Evolutionary conservation across 1,139 yeast genomes (phyloP), one percentile per base, ranked within the genome.

Genomic region (Wickerhamomyces sp.): DNA sequence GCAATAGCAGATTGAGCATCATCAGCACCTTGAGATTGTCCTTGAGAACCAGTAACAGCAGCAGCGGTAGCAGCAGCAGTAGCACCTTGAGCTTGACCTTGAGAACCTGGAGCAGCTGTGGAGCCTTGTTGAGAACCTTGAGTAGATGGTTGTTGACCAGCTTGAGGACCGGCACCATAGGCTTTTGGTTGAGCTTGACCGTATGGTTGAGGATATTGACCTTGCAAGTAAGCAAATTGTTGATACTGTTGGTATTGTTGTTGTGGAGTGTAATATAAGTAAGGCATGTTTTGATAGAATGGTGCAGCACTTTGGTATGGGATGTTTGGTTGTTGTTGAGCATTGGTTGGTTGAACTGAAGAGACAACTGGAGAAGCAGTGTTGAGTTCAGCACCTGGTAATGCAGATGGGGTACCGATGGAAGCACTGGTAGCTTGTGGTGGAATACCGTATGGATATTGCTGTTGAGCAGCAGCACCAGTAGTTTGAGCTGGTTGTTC

Each of bases 291-390:
- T 49, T 49, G 55, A 47, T 43, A 50, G 44, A 41, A 50, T 41
- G 54, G 51, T 30, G 38, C 31, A 31, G 29, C 35, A 13, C 3
- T 45, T 42, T 53, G 56, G 46, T 45, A 56, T 34, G 49, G 48
- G 36, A 51, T 40, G 39, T 42, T 47, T 43, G 58, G 59, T 46
- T 60, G 65, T 46, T 54, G 63, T 45, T 54, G 61, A 35, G 48
- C 44, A 29, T 29, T 29, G 31, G 47, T 51, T 56, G 63, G 60
- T 47, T 56, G 61, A 37, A 50, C 55, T 34, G 52, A 36, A 8
- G 59, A 45, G 31, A 52, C 42, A 35, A 54, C 58, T 47, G 62
- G 62, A 27, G 62, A 58, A 38, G 60, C 59, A 34, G 57, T 40
- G 11, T 40, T 34, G 37, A 56, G 42, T 11, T 56, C 61, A 43